Evolutionary conservation across 805 yeast genomes (phyloP).

Genomic region (Wickerhamomyces ciferrii): DNA sequence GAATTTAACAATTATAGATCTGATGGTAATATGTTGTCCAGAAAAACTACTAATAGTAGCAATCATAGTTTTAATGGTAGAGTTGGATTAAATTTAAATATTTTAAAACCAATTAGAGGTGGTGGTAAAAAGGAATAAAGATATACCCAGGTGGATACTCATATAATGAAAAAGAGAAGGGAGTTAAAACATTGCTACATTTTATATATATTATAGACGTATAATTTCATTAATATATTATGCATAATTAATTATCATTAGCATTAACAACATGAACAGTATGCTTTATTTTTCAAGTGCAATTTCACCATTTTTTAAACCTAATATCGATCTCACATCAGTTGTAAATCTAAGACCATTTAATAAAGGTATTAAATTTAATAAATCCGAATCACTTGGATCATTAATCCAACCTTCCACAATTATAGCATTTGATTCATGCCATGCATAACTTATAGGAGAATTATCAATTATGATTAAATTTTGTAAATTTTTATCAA

Average conservation of each 20-base stretch:
- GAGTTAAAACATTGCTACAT: neutral
- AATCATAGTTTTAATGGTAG: conserved; percentile 12
- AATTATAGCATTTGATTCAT: conserved; percentile 83
- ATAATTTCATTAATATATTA: neutral
- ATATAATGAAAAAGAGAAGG: conserved; percentile 2
- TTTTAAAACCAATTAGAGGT: conserved; percentile 59
- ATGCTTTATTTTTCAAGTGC: conserved; percentile 36
- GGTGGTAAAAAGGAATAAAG: conserved; percentile 5
- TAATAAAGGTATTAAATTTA: conserved; percentile 76
- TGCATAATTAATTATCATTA: neutral
- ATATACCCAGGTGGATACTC: no score
- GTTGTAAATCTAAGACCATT: conserved; percentile 72
- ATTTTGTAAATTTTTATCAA: conserved; percentile 52
- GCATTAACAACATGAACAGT: neutral
- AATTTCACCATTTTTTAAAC: conserved; percentile 69
- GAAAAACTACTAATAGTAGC: conserved; percentile 3
- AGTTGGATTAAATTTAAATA: conserved; percentile 49
- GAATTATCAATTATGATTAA: conserved; percentile 87
- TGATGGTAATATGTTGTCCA: conserved; percentile 1
- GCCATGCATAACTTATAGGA: conserved; percentile 80
- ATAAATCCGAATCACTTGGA: conserved; percentile 80
- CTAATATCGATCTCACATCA: conserved; percentile 76
- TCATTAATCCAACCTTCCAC: conserved; percentile 98
- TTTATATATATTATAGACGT: no score
- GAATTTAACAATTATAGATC: neutral